A percentile compares a stretch with the other conserved stretches of the same genome.
phyloP scores from a whole-genome alignment of 176 grass and related monocot genomes.

The Carex scoparia region DNA sequence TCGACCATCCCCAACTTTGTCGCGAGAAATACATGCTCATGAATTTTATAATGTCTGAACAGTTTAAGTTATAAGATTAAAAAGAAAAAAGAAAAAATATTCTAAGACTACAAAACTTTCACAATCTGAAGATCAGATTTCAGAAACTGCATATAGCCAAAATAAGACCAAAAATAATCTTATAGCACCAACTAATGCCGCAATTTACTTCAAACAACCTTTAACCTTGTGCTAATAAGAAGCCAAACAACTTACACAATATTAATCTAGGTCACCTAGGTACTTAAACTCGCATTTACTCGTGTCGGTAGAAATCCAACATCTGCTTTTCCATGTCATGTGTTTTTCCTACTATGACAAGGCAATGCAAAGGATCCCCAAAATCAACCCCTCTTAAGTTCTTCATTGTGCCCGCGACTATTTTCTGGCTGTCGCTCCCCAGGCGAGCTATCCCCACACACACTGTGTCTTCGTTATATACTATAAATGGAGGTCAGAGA shows the following conservation, averaged over 20 bases:
- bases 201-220: neutral
- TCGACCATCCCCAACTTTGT: neutral
- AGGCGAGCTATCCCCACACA: slow-evolving; percentile 89
- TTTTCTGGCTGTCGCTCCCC: slow-evolving; percentile 75
- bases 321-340: slow-evolving; percentile 91
- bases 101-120: neutral
- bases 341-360: slow-evolving; percentile 78
- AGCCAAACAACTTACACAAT: no score
- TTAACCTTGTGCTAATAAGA: neutral
- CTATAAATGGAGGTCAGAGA: slow-evolving; percentile 29
- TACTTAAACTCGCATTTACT: neutral
- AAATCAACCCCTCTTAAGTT: slow-evolving; percentile 70
- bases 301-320: slow-evolving; percentile 62
- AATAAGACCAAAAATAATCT: neutral
- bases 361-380: slow-evolving; percentile 81
- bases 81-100: neutral
- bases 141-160: neutral
- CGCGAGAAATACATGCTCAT: neutral
- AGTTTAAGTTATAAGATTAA: neutral
- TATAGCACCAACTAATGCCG: neutral
- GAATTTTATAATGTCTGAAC: neutral
- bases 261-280: no score
- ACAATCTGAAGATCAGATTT: neutral
- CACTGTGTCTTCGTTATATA: slow-evolving; percentile 44
- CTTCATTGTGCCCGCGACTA: slow-evolving; percentile 71